Base-by-base conservation (phyloP, 2,329 filamentous ascomycete genomes). In the Aspergillus luchuensis region DNA sequence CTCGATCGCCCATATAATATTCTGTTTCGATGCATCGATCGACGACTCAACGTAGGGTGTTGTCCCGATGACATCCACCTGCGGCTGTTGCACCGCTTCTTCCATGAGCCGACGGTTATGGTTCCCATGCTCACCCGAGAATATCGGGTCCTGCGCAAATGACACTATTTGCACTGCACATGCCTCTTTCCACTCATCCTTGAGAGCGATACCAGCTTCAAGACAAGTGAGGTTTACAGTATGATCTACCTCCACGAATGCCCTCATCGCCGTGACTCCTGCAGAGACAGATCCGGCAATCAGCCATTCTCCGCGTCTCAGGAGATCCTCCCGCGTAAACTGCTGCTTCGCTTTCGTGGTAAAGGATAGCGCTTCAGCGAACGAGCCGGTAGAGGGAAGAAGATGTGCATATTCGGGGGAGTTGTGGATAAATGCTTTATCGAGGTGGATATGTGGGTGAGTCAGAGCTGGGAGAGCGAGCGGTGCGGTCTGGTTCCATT, bases 401-500 rank as follows among this genome's bases (percentile, higher is more conserved):
- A 90, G 78, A 66, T 89, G 82, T 2, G 81, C 76, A 73, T 87
- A 90, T 59, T 72, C 59, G 8, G 68, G 63, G n/a, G 65, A 58
- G 59, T 70, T 76, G 61, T 78, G 72, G 11, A 80, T 66, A 63
- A 76, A 79, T 28, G 76, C 73, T 66, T 79, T 80, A 62, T 91
- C 89, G 28, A 91, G 80, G 69, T 91, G 89, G 54, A 91, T 85
- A 66, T 91, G 89, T 7, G 89, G 88, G 69, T 91, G 89, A 65
- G 88, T 90, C 3, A 91, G 80, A 8, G 83, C 81, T 3, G 87
- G 85, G 53, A 86, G 72, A 5, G 75, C 70, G 28, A 76, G 69
- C 5, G 72, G 69, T 28, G 63, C 48, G 43, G 66, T 23, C 68
- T 69, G 7, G 33, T 57, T 11, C 11, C 13, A 45, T 8, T 36